A percentile compares a stretch with the other conserved stretches of the same genome.
phyloP scores from a whole-genome alignment of 495 filamentous ascomycete genomes.

The Tuber calosporum region DNA sequence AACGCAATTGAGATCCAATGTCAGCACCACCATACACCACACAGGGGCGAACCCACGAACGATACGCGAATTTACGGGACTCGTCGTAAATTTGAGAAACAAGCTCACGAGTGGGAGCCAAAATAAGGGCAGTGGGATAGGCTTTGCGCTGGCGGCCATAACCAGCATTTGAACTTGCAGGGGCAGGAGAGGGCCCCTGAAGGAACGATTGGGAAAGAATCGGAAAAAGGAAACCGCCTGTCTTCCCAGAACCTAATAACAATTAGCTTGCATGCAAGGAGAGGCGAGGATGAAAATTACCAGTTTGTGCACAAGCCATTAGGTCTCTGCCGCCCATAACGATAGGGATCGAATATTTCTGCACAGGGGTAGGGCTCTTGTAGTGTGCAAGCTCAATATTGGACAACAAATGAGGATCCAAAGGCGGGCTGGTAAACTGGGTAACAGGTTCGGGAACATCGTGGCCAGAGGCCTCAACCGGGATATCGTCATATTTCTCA shows the following conservation, averaged over 20 bases:
- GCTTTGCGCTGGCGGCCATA: constrained; percentile 79
- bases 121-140: constrained; percentile 87
- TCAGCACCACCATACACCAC: constrained; percentile 99
- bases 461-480: constrained; percentile 90
- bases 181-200: constrained; percentile 60
- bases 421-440: constrained; percentile 83
- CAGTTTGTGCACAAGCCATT: constrained; percentile 98
- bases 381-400: constrained; percentile 94
- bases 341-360: constrained; percentile 97
- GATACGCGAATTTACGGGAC: constrained; percentile 94
- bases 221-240: constrained; percentile 97
- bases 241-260: constrained; percentile 71
- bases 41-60: constrained; percentile 96
- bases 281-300: constrained; percentile 42
- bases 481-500: constrained; percentile 98
- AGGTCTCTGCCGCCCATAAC: constrained; percentile 93
- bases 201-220: constrained; percentile 94
- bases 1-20: constrained; percentile 89
- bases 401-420: constrained; percentile 79
- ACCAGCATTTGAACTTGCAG: constrained; percentile 53
- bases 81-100: constrained; percentile 98
- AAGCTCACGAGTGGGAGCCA: constrained; percentile 94
- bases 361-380: constrained; percentile 88
- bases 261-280: constrained; percentile 12
- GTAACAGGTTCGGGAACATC: constrained; percentile 88